phyloP scores from a whole-genome alignment of 148 eudicot genomes.

The Arctostaphylos glauca region DNA sequence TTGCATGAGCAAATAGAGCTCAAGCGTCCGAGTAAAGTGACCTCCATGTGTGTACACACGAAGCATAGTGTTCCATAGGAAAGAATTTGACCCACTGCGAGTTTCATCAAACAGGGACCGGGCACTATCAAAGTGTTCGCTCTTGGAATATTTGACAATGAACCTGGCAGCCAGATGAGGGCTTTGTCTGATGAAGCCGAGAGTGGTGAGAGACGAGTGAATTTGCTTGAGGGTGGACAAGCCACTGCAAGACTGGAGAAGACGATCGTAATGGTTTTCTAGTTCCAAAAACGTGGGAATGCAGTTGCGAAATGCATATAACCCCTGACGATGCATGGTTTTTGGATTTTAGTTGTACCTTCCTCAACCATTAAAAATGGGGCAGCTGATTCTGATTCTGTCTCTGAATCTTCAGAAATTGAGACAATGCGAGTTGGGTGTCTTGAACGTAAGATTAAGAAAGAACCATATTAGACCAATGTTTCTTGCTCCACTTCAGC shows the following conservation, averaged over 20 bases:
- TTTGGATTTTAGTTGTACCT: neutral
- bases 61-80: conserved; percentile 31
- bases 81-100: conserved; percentile 18
- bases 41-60: conserved; percentile 22
- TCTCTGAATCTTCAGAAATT: neutral
- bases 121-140: conserved; percentile 2
- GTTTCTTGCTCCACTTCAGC: neutral
- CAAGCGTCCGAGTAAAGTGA: neutral
- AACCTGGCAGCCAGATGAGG: conserved; percentile 20
- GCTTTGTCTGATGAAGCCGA: conserved; percentile 21
- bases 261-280: conserved; percentile 17
- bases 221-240: conserved; percentile 16
- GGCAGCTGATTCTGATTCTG: neutral
- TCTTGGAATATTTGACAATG: conserved; percentile 19
- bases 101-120: conserved; percentile 16
- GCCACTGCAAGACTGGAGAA: conserved; percentile 10
- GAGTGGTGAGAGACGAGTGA: conserved; percentile 21
- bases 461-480: neutral
- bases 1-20: conserved; percentile 20
- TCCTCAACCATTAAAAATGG: neutral
- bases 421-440: neutral
- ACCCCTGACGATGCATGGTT: conserved; percentile 10
- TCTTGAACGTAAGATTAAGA: neutral
- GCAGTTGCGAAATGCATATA: neutral
- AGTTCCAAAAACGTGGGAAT: conserved; percentile 11